Evolutionary conservation across 805 yeast genomes (phyloP), one percentile per base, ranked within the genome.

Genomic region (Kodamaea lidongshanica): DNA sequence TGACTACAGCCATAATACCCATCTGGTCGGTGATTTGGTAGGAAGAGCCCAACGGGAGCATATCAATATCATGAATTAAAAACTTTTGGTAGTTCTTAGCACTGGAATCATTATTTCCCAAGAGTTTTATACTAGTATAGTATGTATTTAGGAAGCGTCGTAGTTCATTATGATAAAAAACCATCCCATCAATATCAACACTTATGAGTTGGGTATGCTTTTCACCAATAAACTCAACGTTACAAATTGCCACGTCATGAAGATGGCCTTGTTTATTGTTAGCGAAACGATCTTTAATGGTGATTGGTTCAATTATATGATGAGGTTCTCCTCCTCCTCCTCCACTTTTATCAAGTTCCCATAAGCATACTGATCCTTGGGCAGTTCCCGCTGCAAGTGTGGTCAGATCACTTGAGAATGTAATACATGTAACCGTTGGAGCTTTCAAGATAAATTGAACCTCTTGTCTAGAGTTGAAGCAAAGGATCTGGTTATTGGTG

Each of bases 381-480:
- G 64, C 59, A 40, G 70, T 75, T 1, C 95, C 94, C 0, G 77
- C 79, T 0, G 81, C 85, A 3, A 86, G 39, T 44, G 68, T 72
- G 0, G 80, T 65, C 1, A 83, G 79, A 48, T 88, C 95, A 5
- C 72, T 57, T 0, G 92, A 79, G 9, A 80, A 54, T 0, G 74
- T 63, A 14, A 87, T 45, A 3, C 73, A 37, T 0, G 81, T 67
- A 1, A 85, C 74, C 6, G 35, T 34, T 6, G 32, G 49, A 3
- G 28, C 27, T 1, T 59, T 61, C 10, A 79, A 47, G 2, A 67
- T 63, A 24, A 56, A 55, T 9, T 67, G 58, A 4, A 82, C 47
- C 17, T 58, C 61, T 50, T 88, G 95, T 25, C 69, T 69, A 38
- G 77, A 79, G 44, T 78, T 80, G 51, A 84, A 87, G 4, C 81